phyloP scores from a whole-genome alignment of 768 basidiomycete species.

The Boletus subparvulus region DNA sequence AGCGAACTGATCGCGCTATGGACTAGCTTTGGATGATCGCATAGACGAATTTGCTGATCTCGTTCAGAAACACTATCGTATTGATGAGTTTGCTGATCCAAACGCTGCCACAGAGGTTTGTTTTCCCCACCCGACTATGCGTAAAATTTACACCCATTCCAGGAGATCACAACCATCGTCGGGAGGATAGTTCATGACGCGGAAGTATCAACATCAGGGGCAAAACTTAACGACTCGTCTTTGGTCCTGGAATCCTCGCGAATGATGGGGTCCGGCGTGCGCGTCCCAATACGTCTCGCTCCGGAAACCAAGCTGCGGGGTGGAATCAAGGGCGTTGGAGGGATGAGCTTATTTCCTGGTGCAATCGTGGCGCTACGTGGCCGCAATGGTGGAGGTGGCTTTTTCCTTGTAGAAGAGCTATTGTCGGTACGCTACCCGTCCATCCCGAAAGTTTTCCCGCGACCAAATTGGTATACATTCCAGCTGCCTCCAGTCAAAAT shows the following conservation, averaged over 20 bases:
- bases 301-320: constrained; percentile 64
- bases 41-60: constrained; percentile 86
- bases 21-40: constrained; percentile 73
- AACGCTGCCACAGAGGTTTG: constrained; percentile 52
- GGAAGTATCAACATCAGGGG: constrained; percentile 52
- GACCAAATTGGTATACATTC: background rate
- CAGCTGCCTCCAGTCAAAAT: constrained; percentile 65
- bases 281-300: constrained; percentile 72
- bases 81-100: constrained; percentile 80
- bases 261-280: constrained; percentile 60
- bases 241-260: constrained; percentile 85
- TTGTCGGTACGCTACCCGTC: constrained; percentile 57
- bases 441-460: background rate
- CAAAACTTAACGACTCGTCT: constrained; percentile 72
- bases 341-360: constrained; percentile 83
- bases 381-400: constrained; percentile 85
- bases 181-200: constrained; percentile 74
- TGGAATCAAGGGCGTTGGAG: constrained; percentile 56
- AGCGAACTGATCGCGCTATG: background rate
- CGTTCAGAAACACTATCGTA: constrained; percentile 63
- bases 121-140: background rate
- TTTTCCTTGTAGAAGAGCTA: constrained; percentile 82
- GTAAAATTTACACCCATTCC: background rate
- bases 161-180: constrained; percentile 69
- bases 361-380: constrained; percentile 84